Percentiles rank a stretch among this genome's conserved stretches.
Conservation (phyloP, 805 yeast genomes). For the Candida verbasci region DNA sequence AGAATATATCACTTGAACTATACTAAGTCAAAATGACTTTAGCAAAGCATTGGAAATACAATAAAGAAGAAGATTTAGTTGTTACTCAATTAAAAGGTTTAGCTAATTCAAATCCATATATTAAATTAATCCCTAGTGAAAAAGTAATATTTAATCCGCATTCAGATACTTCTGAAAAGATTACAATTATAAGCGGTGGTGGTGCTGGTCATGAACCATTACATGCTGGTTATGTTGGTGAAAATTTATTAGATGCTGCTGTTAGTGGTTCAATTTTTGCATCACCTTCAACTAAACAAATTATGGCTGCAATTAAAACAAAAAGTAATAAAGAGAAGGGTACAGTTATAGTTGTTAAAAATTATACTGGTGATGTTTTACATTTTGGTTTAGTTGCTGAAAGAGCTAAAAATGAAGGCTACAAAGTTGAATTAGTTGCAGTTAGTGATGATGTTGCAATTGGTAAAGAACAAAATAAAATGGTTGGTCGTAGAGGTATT, state of each 20-base stretch:
- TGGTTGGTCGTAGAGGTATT: constrained; percentile 91
- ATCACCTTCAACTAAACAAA: constrained; percentile 90
- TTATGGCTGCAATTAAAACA: constrained; percentile 65
- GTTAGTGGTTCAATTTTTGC: constrained; percentile 92
- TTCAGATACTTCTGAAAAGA: constrained; percentile 44
- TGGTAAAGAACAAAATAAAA: constrained; percentile 81
- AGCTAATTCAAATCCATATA: constrained; percentile 49
- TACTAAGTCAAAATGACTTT: constrained; percentile 22
- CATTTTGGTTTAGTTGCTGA: constrained; percentile 93
- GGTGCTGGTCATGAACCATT: constrained; percentile 96
- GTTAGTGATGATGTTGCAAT: constrained; percentile 95
- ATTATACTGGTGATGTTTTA: constrained; percentile 90
- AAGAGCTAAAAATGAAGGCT: constrained; percentile 75
- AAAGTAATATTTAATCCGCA: constrained; percentile 47
- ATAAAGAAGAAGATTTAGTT: constrained; percentile 40
- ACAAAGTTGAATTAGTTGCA: constrained; percentile 64
- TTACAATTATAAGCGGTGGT: constrained; percentile 82
- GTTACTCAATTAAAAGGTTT: constrained; percentile 49
- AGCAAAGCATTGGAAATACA: constrained; percentile 49
- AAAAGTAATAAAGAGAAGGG: constrained; percentile 51
- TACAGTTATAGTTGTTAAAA: constrained; percentile 75
- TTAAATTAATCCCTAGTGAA: constrained; percentile 52
- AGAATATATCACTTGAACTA: too few relatives aligned
- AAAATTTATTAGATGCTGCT: constrained; percentile 78
- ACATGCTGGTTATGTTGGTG: constrained; percentile 88